Evolutionary conservation across 1,139 yeast genomes (phyloP).

Genomic region (Pichia terricola): DNA sequence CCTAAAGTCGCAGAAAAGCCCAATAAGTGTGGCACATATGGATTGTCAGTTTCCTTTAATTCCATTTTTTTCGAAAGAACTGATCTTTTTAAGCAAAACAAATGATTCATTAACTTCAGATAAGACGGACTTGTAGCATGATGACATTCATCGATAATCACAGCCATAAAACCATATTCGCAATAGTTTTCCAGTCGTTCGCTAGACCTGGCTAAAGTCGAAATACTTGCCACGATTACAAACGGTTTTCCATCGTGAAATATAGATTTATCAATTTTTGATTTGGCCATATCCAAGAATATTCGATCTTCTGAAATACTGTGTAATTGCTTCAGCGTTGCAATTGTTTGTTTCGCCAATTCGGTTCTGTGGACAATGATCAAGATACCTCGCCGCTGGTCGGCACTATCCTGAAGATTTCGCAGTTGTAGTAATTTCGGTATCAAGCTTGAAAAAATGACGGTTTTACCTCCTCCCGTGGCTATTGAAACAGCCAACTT

Average conservation of each 20-base stretch:
- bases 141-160: conserved; percentile 89
- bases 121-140: conserved; percentile 79
- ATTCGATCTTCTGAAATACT: conserved; percentile 11
- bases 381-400: conserved; percentile 35
- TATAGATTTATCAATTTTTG: conserved; percentile 15
- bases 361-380: conserved; percentile 80
- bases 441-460: conserved; percentile 64
- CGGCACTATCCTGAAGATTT: conserved; percentile 26
- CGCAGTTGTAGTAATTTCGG: conserved; percentile 33
- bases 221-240: conserved; percentile 72
- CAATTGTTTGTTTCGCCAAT: conserved; percentile 60
- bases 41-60: conserved; percentile 23
- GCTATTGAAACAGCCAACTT: conserved; percentile 81
- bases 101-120: conserved; percentile 44
- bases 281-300: conserved; percentile 56
- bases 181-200: conserved; percentile 45
- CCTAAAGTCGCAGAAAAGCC: conserved; percentile 85
- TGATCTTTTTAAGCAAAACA: conserved; percentile 35
- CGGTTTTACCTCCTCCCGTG: conserved; percentile 94
- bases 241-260: conserved; percentile 18
- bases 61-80: conserved; percentile 13
- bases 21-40: conserved; percentile 33
- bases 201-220: conserved; percentile 36
- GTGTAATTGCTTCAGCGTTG: conserved; percentile 35
- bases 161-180: conserved; percentile 53